A percentile compares a stretch with the other conserved stretches of the same genome.
Conservation (phyloP, 805 yeast genomes). For the Myxozyma monticola region DNA sequence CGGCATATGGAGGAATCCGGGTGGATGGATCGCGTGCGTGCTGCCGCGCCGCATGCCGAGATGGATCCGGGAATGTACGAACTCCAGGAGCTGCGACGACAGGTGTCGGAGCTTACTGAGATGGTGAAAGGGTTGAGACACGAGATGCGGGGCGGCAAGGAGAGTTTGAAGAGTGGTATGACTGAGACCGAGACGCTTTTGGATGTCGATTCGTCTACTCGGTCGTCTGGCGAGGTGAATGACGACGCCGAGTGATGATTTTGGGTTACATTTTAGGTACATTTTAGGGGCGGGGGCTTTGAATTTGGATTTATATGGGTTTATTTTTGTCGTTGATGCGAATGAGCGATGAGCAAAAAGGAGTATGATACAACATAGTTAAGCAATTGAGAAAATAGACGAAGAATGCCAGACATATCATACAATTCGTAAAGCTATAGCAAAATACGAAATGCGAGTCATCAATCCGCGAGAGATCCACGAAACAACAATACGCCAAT, state of each 20-base stretch:
- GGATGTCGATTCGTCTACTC: slow-evolving; percentile 1
- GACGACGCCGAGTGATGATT: neutral
- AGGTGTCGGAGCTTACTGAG: slow-evolving; percentile 14
- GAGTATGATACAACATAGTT: neutral
- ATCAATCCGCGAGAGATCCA: too few species aligned
- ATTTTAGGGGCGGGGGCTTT: too few species aligned
- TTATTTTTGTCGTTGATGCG: too few species aligned
- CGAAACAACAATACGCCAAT: neutral
- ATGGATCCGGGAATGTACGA: slow-evolving; percentile 40
- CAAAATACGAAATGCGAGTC: too few species aligned
- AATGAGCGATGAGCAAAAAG: neutral
- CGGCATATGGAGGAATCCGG: slow-evolving; percentile 52
- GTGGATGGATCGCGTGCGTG: slow-evolving; percentile 55
- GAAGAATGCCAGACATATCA: neutral
- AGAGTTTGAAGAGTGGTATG: neutral
- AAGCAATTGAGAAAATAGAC: neutral
- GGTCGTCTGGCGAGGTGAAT: slow-evolving; percentile 1
- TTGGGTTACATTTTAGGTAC: too few species aligned
- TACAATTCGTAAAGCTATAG: too few species aligned
- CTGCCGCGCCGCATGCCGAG: slow-evolving; percentile 59
- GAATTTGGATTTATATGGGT: too few species aligned
- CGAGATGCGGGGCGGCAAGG: slow-evolving; percentile 2
- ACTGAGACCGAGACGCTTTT: slow-evolving; percentile 10
- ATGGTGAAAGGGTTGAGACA: neutral
- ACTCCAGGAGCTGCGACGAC: slow-evolving; percentile 13